These are phyloP conservation scores for Sordaria brevicollis DNA, from an alignment of 495 filamentous ascomycete genomes.

Conservation along the genomic window DNA sequence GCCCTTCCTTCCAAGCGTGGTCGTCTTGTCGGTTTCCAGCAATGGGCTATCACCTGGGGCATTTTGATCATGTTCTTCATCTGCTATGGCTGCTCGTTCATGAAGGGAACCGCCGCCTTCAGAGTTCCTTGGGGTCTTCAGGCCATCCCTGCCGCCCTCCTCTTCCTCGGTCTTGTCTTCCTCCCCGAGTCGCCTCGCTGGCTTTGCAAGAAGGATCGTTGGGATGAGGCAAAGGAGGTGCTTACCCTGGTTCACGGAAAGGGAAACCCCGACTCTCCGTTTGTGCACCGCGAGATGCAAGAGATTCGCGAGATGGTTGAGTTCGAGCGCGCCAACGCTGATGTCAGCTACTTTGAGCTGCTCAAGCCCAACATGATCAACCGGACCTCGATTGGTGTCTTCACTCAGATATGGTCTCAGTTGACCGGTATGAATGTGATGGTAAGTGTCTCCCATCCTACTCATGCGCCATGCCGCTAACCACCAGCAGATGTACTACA, in stretches of 20 bases:
- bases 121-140: constrained; percentile 70
- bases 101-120: constrained; percentile 51
- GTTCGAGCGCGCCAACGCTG: constrained; percentile 51
- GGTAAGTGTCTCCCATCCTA: constrained; percentile 45
- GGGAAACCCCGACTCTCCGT: constrained; percentile 49
- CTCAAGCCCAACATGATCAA: constrained; percentile 64
- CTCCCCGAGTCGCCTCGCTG: constrained; percentile 72
- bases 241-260: constrained; percentile 57
- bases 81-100: constrained; percentile 63
- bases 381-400: constrained; percentile 62
- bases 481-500: constrained; percentile 33
- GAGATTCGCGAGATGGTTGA: constrained; percentile 63
- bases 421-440: constrained; percentile 81
- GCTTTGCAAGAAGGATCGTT: constrained; percentile 63
- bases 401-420: constrained; percentile 78
- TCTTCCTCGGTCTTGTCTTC: constrained; percentile 52
- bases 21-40: constrained; percentile 58
- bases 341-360: constrained; percentile 60
- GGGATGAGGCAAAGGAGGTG: constrained; percentile 57
- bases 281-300: constrained; percentile 53
- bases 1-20: constrained; percentile 60
- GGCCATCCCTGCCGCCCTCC: constrained; percentile 56
- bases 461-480: constrained; percentile 8
- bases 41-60: constrained; percentile 76
- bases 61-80: constrained; percentile 71